A percentile compares a stretch with the other conserved stretches of the same genome.
phyloP scores from a whole-genome alignment of 768 basidiomycete genomes.

The Stropharia rugosoannulata region DNA sequence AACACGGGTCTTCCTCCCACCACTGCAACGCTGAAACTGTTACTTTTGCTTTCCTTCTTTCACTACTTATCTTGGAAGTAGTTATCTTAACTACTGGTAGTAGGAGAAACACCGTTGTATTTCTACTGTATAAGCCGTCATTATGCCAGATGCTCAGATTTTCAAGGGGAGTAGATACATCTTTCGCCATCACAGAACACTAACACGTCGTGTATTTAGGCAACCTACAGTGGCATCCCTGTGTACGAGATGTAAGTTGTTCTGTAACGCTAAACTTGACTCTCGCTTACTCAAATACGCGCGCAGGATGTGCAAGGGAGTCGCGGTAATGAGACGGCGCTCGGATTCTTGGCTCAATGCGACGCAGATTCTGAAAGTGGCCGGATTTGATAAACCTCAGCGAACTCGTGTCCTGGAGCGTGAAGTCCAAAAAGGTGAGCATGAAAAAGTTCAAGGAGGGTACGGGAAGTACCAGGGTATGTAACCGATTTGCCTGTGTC shows the following conservation, averaged over 20 bases:
- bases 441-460: constrained; percentile 99
- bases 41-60: neutral
- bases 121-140: neutral
- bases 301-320: constrained; percentile 88
- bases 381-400: constrained; percentile 98
- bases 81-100: neutral
- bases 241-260: constrained; percentile 84
- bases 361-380: constrained; percentile 98
- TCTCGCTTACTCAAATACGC: constrained; percentile 34
- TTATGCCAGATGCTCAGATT: constrained; percentile 83
- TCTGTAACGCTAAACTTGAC: constrained; percentile 25
- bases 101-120: neutral
- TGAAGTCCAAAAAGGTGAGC: constrained; percentile 97
- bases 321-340: constrained; percentile 97
- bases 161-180: constrained; percentile 64
- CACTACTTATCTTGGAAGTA: neutral
- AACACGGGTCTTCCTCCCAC: constrained; percentile 29
- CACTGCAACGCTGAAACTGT: constrained; percentile 18
- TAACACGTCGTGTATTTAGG: constrained; percentile 45
- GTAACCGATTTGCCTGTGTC: constrained; percentile 11
- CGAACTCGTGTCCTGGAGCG: constrained; percentile 95
- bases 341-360: constrained; percentile 98
- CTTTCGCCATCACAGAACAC: constrained; percentile 9
- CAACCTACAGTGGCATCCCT: constrained; percentile 90
- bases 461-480: constrained; percentile 99